Evolutionary conservation across 306 rosid genomes (phyloP), one percentile per base, ranked within the genome.

Genomic region (Delonix regia): DNA sequence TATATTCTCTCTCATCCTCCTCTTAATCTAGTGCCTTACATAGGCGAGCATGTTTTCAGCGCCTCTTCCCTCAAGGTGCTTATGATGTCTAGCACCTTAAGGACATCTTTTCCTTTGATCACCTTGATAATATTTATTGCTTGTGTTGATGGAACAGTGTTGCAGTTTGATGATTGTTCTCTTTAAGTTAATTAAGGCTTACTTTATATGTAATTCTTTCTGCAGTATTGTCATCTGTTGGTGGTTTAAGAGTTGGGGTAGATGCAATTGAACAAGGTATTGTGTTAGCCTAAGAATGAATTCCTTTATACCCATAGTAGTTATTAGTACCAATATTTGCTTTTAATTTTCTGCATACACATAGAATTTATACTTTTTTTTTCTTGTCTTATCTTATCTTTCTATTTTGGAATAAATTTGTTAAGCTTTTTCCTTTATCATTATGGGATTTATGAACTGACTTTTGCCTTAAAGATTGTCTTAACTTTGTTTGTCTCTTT

Each of bases 161-260:
- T 82, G 71, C 73, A 18, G 57, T 71, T 75, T 41, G 30, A 55
- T 45, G 38, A 57, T 75, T 38, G 30, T 70, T 39, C 75, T 78
- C 62, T 78, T 57, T 82, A 27, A 30, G 6, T 25, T 12, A 25
- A 41, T 74, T 82, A 39, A 34, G 71, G 75, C 81, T 77, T 68
- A 76, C 73, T 66, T 71, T 77, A 16, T 82, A 44, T 75, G 22
- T 70, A 19, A 83, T 77, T 72, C 77, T 78, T 77, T 24, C 60
- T 88, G 90, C 96, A 95, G 98, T 92, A 19, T 79, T 89, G 69
- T 95, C 98, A 33, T 94, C 99, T 82, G 99, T 95, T 71, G 85
- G 96, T 78, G 99, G 98, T 74, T 85, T 95, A 71, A 92, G 83
- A 82, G 85, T 92, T 77, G 96, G 90, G 80, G 93, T 93, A 72